A percentile compares a stretch with the other conserved stretches of the same genome.
Evolutionary conservation across 2,329 filamentous ascomycete species (phyloP).

Genomic region (Xylariaceae sp.): DNA sequence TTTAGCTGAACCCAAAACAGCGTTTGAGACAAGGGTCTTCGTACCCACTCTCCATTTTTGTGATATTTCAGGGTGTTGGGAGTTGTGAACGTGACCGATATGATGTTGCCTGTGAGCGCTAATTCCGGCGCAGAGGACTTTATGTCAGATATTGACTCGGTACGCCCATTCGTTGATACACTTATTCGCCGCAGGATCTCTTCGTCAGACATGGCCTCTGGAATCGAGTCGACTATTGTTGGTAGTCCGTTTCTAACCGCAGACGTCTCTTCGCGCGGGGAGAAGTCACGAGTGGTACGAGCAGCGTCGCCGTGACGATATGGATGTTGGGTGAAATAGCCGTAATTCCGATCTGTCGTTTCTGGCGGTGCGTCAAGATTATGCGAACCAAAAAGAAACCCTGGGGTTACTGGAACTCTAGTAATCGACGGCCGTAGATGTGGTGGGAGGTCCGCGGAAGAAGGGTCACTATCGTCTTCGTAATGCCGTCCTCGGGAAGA

Average conservation of each 20-base stretch:
- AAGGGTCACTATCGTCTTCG: not conserved
- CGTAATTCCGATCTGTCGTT: too few species aligned
- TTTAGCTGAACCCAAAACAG: slow-evolving; percentile 7
- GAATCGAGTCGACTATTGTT: too few species aligned
- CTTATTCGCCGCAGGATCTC: slow-evolving; percentile 46
- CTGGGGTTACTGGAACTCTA: slow-evolving; percentile 41
- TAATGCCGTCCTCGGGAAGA: too few species aligned
- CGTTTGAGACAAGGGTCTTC: slow-evolving; percentile 25
- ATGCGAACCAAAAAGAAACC: slow-evolving; percentile 35
- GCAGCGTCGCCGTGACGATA: slow-evolving; percentile 22
- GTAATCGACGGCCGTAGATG: slow-evolving; percentile 35
- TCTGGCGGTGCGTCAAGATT: not conserved
- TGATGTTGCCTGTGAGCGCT: slow-evolving; percentile 61
- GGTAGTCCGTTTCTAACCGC: slow-evolving; percentile 18
- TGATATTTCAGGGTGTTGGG: slow-evolving; percentile 59
- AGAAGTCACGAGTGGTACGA: slow-evolving; percentile 16
- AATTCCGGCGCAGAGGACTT: slow-evolving; percentile 56
- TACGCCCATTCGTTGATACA: slow-evolving; percentile 40
- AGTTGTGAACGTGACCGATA: slow-evolving; percentile 64
- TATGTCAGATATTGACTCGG: slow-evolving; percentile 55
- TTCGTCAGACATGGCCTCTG: slow-evolving; percentile 36
- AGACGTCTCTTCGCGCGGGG: slow-evolving; percentile 15
- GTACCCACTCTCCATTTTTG: slow-evolving; percentile 60
- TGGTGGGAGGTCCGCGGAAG: slow-evolving; percentile 31
- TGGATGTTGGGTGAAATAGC: slow-evolving; percentile 34